A percentile compares a stretch with the other conserved stretches of the same genome.
phyloP scores from a whole-genome alignment of 1,284 basidiomycete genomes.

The Wallemia mellicola region DNA sequence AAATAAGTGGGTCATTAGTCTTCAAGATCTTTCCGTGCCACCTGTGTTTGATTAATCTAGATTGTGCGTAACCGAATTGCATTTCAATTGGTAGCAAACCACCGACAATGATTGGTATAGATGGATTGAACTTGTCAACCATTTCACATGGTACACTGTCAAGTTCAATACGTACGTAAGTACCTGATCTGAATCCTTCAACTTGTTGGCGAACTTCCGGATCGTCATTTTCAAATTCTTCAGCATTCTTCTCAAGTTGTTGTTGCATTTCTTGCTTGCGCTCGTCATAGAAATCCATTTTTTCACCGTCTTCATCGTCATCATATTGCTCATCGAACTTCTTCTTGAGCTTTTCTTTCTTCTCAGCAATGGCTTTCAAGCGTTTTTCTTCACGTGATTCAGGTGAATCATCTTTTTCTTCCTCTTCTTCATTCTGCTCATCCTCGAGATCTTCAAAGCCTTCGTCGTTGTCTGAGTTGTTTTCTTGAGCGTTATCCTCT shows the following conservation, averaged over 20 bases:
- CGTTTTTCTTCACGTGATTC: slow-evolving; percentile 17
- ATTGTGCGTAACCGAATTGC: slow-evolving; percentile 73
- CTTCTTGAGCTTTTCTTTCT: slow-evolving; percentile 71
- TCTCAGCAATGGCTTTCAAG: slow-evolving; percentile 35
- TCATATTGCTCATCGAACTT: slow-evolving; percentile 96
- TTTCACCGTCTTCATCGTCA: slow-evolving; percentile 33
- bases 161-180: slow-evolving; percentile 84
- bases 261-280: slow-evolving; percentile 73
- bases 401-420: slow-evolving; percentile 4
- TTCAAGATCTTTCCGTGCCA: slow-evolving; percentile 84
- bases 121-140: slow-evolving; percentile 72
- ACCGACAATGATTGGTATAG: slow-evolving; percentile 69
- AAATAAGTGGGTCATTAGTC: slow-evolving; percentile 85
- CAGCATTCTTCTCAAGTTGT: slow-evolving; percentile 54
- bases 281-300: slow-evolving; percentile 61
- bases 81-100: slow-evolving; percentile 77
- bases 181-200: slow-evolving; percentile 67
- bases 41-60: slow-evolving; percentile 80
- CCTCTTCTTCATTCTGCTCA: slow-evolving; percentile 17
- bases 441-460: slow-evolving; percentile 23
- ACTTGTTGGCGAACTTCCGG: slow-evolving; percentile 47
- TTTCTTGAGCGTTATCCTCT: slow-evolving; percentile 16
- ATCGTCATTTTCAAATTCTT: slow-evolving; percentile 60
- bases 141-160: slow-evolving; percentile 61
- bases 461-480: slow-evolving; percentile 12